phyloP scores from a whole-genome alignment of 768 basidiomycete species.

The Suillus paluster region DNA sequence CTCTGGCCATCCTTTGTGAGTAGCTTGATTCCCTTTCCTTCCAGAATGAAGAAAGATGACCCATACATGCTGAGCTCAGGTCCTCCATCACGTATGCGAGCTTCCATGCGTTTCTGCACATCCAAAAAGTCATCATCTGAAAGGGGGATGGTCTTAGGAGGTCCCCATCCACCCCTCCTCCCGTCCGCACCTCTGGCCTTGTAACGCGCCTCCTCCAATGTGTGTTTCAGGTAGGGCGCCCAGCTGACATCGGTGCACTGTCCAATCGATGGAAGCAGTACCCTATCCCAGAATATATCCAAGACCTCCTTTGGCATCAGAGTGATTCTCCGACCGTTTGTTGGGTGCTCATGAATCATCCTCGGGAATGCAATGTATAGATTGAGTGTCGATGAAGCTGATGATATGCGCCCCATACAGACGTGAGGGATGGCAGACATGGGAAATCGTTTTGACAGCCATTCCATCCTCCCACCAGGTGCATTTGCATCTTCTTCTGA shows the following conservation, averaged over 20 bases:
- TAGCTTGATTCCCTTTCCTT: slow-evolving; percentile 18
- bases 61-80: slow-evolving; percentile 10
- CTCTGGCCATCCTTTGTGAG: slow-evolving; percentile 4
- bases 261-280: slow-evolving; percentile 19
- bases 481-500: slow-evolving; percentile 11
- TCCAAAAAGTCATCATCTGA: background rate
- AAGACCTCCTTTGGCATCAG: slow-evolving; percentile 14
- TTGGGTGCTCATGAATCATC: slow-evolving; percentile 17
- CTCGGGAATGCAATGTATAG: slow-evolving; percentile 17
- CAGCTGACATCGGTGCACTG: background rate
- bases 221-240: slow-evolving; percentile 14
- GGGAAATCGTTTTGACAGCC: slow-evolving; percentile 13
- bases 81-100: background rate
- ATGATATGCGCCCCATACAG: background rate
- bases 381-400: background rate
- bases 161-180: background rate
- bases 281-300: slow-evolving; percentile 14
- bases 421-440: slow-evolving; percentile 10
- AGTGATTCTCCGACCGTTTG: background rate
- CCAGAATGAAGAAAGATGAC: slow-evolving; percentile 19
- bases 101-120: slow-evolving; percentile 12
- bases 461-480: slow-evolving; percentile 10
- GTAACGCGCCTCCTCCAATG: slow-evolving; percentile 7
- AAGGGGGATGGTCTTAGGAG: slow-evolving; percentile 16
- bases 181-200: slow-evolving; percentile 8